phyloP scores from a whole-genome alignment of 2,329 filamentous ascomycete species.

The Salinomyces thailandicus region DNA sequence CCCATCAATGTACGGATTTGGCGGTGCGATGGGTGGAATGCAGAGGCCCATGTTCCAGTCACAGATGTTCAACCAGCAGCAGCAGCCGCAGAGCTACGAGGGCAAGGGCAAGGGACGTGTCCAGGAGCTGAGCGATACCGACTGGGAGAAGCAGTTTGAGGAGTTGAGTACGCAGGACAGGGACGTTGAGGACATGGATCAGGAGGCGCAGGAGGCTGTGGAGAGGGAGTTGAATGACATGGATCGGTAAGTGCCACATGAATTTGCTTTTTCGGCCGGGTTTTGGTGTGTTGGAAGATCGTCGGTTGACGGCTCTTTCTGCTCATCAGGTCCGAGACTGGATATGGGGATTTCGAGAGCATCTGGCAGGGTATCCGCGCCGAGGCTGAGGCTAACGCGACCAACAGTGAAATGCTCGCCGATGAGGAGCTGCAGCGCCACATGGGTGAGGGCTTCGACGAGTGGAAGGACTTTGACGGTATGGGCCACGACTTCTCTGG shows the following conservation, averaged over 20 bases:
- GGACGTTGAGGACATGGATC: conserved; percentile 42
- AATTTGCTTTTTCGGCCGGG: not conserved
- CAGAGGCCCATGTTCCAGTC: conserved; percentile 23
- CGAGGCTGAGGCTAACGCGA: conserved; percentile 46
- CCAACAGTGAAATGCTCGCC: conserved; percentile 52
- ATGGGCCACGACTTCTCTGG: conserved; percentile 54
- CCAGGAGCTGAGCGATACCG: conserved; percentile 82
- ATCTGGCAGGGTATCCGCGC: conserved; percentile 76
- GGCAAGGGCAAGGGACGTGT: conserved; percentile 76
- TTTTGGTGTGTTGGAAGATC: no score
- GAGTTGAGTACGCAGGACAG: conserved; percentile 64
- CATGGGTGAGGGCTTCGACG: conserved; percentile 66
- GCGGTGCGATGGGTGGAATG: conserved; percentile 44
- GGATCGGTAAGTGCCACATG: conserved; percentile 60
- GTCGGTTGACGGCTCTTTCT: not conserved
- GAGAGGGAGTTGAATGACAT: conserved; percentile 81
- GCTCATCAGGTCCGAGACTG: not conserved
- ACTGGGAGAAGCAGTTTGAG: conserved; percentile 96
- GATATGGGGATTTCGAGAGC: conserved; percentile 76
- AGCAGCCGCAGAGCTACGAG: conserved; percentile 37
- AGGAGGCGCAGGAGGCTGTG: conserved; percentile 60
- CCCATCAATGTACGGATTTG: conserved; percentile 47
- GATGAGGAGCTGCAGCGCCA: conserved; percentile 52
- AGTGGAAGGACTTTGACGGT: conserved; percentile 68
- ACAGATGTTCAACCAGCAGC: conserved; percentile 29